These are phyloP conservation scores for Apophysomyces variabilis DNA, from an alignment of 371 early-diverging fungal genomes.

Conservation along the genomic window DNA sequence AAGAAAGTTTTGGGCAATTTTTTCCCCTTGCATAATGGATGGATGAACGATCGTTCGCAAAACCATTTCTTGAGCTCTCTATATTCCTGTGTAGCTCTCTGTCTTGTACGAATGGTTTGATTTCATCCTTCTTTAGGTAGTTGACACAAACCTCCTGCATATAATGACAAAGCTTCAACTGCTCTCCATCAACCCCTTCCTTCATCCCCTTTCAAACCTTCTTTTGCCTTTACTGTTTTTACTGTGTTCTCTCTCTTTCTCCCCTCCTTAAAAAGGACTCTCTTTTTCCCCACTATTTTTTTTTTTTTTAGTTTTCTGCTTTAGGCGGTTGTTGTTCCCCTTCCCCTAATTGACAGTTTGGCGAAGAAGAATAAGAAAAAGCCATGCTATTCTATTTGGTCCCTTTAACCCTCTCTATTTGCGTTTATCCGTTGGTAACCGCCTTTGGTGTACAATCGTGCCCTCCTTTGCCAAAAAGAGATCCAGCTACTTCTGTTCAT, in stretches of 20 bases:
- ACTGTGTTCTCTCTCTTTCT: background rate
- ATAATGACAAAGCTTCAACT: too few species aligned
- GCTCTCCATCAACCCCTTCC: background rate
- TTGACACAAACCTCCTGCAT: background rate
- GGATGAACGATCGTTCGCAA: too few species aligned
- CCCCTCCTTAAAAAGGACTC: background rate
- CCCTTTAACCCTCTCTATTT: background rate
- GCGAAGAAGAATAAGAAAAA: background rate
- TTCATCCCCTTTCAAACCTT: background rate
- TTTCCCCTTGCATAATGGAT: too few species aligned
- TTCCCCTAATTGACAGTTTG: background rate
- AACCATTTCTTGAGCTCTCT: too few species aligned
- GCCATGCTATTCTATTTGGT: background rate
- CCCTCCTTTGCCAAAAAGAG: constrained; percentile 6
- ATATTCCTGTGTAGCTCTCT: too few species aligned
- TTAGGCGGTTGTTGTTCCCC: background rate
- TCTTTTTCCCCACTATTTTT: background rate
- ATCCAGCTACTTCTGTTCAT: constrained; percentile 19
- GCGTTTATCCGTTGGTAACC: background rate
- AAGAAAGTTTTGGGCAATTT: too few species aligned
- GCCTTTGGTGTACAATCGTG: constrained; percentile 6
- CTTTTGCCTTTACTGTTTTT: background rate
- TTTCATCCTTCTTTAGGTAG: too few species aligned
- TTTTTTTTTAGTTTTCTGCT: too few species aligned
- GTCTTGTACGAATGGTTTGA: too few species aligned